Evolutionary conservation across 192 early-diverging fungal genomes (phyloP).

Genomic region (Spinellus fusiger): DNA sequence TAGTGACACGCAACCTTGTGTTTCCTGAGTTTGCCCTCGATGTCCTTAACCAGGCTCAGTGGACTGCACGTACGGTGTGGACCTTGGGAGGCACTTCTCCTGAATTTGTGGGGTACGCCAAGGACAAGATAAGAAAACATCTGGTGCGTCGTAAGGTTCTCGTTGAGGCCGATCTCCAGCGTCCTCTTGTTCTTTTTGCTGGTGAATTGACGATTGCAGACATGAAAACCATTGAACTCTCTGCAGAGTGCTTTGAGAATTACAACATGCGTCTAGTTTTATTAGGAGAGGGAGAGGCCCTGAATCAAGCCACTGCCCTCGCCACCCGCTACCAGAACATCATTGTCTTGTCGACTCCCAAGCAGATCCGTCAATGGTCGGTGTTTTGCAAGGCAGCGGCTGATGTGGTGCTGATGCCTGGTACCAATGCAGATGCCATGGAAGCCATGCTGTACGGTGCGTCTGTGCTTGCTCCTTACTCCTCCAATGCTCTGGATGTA

Average conservation of each 20-base stretch:
- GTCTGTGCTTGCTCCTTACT: conserved; percentile 39
- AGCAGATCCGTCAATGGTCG: conserved; percentile 42
- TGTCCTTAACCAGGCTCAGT: conserved; percentile 6
- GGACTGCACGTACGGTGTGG: conserved; percentile 2
- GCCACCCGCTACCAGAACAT: too few species aligned
- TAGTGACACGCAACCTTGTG: conserved; percentile 28
- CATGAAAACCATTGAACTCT: background rate
- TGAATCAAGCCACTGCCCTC: conserved; percentile 21
- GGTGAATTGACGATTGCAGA: conserved; percentile 46
- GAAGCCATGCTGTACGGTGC: conserved; percentile 51
- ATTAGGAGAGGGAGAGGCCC: conserved; percentile 1
- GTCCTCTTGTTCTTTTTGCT: conserved; percentile 43
- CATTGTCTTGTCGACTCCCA: conserved; percentile 27
- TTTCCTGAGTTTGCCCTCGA: conserved; percentile 36
- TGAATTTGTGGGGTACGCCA: conserved; percentile 30
- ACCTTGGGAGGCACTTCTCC: background rate
- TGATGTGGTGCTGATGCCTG: conserved; percentile 44
- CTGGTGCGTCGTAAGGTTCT: conserved; percentile 36
- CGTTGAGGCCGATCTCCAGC: conserved; percentile 31
- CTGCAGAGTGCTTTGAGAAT: conserved; percentile 26
- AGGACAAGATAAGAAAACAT: conserved; percentile 40
- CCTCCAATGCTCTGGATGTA: conserved; percentile 45
- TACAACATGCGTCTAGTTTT: conserved; percentile 36
- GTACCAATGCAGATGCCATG: conserved; percentile 33
- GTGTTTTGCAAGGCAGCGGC: conserved; percentile 45